These are phyloP conservation scores for Yamadazyma aaseri DNA, from an alignment of 1,139 yeast species.

Conservation along the genomic window DNA sequence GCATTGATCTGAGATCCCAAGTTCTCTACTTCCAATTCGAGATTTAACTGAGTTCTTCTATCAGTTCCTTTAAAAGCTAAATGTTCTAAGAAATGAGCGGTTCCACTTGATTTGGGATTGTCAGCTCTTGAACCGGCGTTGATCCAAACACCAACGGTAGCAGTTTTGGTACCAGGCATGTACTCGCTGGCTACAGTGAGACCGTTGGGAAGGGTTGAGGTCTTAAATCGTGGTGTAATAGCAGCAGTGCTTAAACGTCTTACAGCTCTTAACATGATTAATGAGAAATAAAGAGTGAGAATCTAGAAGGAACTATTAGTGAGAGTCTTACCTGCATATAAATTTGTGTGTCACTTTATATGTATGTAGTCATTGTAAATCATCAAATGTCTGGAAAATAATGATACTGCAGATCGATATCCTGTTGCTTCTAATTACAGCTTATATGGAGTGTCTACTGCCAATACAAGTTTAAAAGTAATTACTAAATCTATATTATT, in stretches of 20 bases:
- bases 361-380: too few species aligned
- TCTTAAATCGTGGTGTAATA: constrained; percentile 22
- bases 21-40: constrained; percentile 93
- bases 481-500: too few species aligned
- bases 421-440: too few species aligned
- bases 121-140: constrained; percentile 99
- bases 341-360: too few species aligned
- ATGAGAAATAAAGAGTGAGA: not conserved
- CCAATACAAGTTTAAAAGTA: too few species aligned
- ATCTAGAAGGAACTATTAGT: too few species aligned
- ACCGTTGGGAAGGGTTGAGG: constrained; percentile 56
- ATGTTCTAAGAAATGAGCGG: constrained; percentile 97
- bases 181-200: constrained; percentile 89
- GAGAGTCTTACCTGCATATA: too few species aligned
- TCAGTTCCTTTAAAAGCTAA: constrained; percentile 93
- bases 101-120: constrained; percentile 78
- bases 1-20: constrained; percentile 97
- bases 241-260: constrained; percentile 14
- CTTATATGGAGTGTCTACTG: too few species aligned
- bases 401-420: too few species aligned
- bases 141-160: constrained; percentile 96
- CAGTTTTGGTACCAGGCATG: constrained; percentile 87
- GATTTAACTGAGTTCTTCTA: constrained; percentile 73
- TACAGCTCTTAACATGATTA: constrained; percentile 1
- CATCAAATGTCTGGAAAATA: too few species aligned